Percentiles rank a stretch among this genome's conserved stretches.
These are phyloP conservation scores for Trichophaea hybrida DNA, from an alignment of 2,329 filamentous ascomycete genomes.

Conservation along the genomic window DNA sequence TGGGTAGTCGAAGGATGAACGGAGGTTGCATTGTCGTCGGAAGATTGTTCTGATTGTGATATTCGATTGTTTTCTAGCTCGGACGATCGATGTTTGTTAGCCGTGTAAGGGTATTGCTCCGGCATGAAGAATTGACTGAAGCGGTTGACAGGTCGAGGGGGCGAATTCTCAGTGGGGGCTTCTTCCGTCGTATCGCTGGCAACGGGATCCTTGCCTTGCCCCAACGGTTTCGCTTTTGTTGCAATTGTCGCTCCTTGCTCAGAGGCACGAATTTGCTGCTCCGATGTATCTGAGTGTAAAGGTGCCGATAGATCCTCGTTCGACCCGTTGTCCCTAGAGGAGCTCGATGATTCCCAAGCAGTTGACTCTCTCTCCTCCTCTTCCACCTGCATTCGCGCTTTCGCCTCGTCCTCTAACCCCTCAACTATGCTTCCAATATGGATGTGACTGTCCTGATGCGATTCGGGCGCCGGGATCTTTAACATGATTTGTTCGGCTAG, in stretches of 20 bases:
- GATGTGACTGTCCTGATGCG: background rate
- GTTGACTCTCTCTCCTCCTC: background rate
- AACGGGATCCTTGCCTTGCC: background rate
- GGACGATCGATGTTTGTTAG: background rate
- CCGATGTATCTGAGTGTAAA: background rate
- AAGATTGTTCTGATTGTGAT: background rate
- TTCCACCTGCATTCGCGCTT: background rate
- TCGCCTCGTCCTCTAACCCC: background rate
- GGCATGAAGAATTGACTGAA: constrained; percentile 5
- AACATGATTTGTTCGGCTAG: constrained; percentile 1
- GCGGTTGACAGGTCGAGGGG: background rate
- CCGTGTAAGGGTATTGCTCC: constrained; percentile 1
- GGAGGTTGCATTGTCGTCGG: background rate
- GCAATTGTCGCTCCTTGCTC: background rate
- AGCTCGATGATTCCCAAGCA: background rate
- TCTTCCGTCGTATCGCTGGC: background rate
- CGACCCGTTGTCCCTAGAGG: background rate
- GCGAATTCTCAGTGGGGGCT: background rate
- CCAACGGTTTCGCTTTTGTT: background rate
- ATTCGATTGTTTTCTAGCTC: no score
- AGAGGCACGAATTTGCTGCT: background rate
- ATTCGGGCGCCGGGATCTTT: background rate
- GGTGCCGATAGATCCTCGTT: background rate
- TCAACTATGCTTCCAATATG: background rate
- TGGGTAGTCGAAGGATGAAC: no score